These are phyloP conservation scores for Pestalotiopsis sp. DNA, from an alignment of 2,329 filamentous ascomycete species.

Conservation along the genomic window DNA sequence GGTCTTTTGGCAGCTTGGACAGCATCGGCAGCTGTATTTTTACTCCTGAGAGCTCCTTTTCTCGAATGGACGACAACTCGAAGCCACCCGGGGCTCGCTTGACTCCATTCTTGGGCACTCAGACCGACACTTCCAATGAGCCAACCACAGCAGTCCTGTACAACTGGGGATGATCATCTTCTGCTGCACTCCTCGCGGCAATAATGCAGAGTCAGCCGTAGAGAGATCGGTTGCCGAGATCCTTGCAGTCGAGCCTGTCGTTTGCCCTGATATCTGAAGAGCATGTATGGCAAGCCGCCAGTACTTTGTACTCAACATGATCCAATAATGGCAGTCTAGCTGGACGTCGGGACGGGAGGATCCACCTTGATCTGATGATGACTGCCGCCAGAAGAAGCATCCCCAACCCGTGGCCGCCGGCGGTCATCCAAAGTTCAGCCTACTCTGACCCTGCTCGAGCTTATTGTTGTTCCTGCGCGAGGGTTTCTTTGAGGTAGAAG, in stretches of 20 bases:
- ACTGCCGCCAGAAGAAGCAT: slow-evolving; percentile 9
- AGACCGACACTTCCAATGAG: slow-evolving; percentile 15
- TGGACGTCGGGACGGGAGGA: slow-evolving; percentile 13
- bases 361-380: slow-evolving; percentile 18
- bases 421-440: slow-evolving; percentile 59
- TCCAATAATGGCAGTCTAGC: background rate
- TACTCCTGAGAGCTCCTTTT: background rate
- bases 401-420: background rate
- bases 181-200: background rate
- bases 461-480: slow-evolving; percentile 38
- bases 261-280: background rate
- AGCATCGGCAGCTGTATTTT: background rate
- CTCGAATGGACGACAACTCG: background rate
- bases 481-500: slow-evolving; percentile 41
- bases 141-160: slow-evolving; percentile 12
- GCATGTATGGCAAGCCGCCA: background rate
- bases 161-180: slow-evolving; percentile 10
- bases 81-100: background rate
- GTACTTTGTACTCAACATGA: background rate
- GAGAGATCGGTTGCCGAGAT: slow-evolving; percentile 3
- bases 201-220: background rate
- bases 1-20: background rate
- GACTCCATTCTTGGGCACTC: slow-evolving; percentile 3
- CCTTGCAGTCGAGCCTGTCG: background rate
- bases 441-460: slow-evolving; percentile 62